Conservation (phyloP, 148 eudicot species). For the Dysphania ambrosioides region DNA sequence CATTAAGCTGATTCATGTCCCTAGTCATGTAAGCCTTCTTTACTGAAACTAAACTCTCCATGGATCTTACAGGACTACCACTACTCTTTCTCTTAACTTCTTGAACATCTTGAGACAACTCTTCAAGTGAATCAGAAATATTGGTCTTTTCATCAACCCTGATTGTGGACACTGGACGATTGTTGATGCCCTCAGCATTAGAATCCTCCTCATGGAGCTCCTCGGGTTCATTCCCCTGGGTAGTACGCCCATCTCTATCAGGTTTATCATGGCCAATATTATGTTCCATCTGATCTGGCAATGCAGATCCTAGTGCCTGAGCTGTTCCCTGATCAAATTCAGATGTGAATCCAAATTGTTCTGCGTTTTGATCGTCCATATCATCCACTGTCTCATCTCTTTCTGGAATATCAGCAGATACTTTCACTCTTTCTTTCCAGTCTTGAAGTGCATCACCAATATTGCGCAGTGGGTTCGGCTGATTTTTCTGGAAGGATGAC, state of each 20-base stretch:
- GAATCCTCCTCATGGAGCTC: constrained; percentile 36
- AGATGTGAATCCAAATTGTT: constrained; percentile 74
- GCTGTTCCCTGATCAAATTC: constrained; percentile 73
- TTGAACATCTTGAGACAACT: constrained; percentile 30
- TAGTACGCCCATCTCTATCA: constrained; percentile 39
- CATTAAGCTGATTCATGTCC: constrained; percentile 34
- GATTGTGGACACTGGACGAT: constrained; percentile 30
- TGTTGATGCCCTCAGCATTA: constrained; percentile 36
- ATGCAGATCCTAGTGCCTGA: constrained; percentile 87
- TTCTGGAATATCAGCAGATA: constrained; percentile 60
- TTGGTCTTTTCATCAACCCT: constrained; percentile 35
- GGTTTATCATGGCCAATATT: constrained; percentile 43
- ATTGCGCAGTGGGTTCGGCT: constrained; percentile 77
- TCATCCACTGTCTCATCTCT: constrained; percentile 40
- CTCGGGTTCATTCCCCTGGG: constrained; percentile 35
- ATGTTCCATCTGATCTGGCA: constrained; percentile 68
- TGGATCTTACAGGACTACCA: constrained; percentile 25
- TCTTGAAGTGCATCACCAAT: constrained; percentile 89
- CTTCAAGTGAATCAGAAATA: constrained; percentile 29
- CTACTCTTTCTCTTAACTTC: constrained; percentile 23
- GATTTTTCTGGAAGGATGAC: constrained; percentile 48
- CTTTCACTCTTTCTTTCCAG: constrained; percentile 94
- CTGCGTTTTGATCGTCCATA: constrained; percentile 53
- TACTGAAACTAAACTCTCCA: constrained; percentile 58
- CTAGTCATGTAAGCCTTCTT: constrained; percentile 45